These are phyloP conservation scores for Cylindrotheca closterium DNA, from an alignment of 108 stramenopile species.

Conservation along the genomic window DNA sequence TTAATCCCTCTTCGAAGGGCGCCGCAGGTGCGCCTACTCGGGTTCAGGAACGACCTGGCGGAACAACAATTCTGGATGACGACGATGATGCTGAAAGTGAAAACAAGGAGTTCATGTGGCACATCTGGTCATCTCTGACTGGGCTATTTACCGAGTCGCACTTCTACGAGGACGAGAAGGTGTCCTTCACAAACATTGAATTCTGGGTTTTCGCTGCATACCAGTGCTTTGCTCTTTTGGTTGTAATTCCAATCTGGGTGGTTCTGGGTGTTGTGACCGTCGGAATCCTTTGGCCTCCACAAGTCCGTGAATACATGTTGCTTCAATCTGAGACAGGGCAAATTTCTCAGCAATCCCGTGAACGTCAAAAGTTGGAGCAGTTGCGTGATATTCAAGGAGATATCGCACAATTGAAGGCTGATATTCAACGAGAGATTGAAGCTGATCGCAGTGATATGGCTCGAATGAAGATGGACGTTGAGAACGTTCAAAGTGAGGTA, in stretches of 20 bases:
- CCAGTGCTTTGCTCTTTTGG: conserved; percentile 35
- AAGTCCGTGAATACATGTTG: conserved; percentile 78
- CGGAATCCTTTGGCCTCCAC: conserved; percentile 85
- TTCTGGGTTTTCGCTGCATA: conserved; percentile 47
- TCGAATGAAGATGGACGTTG: conserved; percentile 60
- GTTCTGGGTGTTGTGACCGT: conserved; percentile 60
- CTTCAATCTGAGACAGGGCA: conserved; percentile 62
- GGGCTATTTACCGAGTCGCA: conserved; percentile 57
- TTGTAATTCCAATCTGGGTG: conserved; percentile 80
- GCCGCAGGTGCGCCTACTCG: conserved; percentile 18
- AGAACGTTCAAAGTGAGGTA: conserved; percentile 71
- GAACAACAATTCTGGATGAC: conserved; percentile 1
- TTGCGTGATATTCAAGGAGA: conserved; percentile 60
- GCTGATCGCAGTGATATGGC: conserved; percentile 68
- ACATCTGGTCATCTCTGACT: conserved; percentile 61
- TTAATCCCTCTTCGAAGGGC: not conserved
- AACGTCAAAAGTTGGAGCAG: conserved; percentile 65
- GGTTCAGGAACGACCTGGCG: conserved; percentile 28
- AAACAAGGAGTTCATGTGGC: conserved; percentile 23
- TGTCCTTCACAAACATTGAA: conserved; percentile 39
- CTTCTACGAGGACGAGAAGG: conserved; percentile 56
- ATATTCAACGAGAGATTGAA: conserved; percentile 70
- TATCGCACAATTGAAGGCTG: conserved; percentile 55
- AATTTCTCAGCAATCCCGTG: conserved; percentile 65
- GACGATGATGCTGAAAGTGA: conserved; percentile 4